Base-by-base conservation (phyloP, 2,329 filamentous ascomycete genomes). In the Colletotrichum limetticola region DNA sequence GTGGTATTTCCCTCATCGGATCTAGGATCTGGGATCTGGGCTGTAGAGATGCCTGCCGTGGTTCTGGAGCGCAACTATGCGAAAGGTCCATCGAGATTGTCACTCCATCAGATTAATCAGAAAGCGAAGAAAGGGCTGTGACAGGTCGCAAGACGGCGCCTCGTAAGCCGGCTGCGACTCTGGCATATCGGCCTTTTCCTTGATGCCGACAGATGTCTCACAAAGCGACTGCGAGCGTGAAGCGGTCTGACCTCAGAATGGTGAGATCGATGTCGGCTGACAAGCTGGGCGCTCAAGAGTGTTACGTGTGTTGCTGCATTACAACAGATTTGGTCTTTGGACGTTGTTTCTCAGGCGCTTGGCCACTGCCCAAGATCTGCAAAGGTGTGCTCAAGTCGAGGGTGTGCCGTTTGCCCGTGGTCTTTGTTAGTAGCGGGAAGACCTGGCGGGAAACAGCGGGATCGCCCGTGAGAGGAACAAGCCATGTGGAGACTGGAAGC, bases 181-280 rank as follows among this genome's bases (percentile, higher is more conserved):
- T 35, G 60, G 57, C 12, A 70, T 52, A 42, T 46, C 35, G 35
- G 52, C 9, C 16, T 16, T n/a, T 32, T 24, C 32, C 52, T 59
- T 60, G 66, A 61, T 66, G 61, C 35, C 56, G 66, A 55, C 19
- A 37, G 14, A 58, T 73, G 71, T 73, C 66, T 70, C 46, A 72
- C 66, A 65, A 19, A 19, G 70, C 62, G 55, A 68, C 64, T 59
- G 59, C 70, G 37, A 53, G 32, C 35, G 52, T 5, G 66, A 57
- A 66, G 71, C 71, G 71, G 71, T 73, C 71, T 70, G 66, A 73
- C 71, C 46, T 73, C 61, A 71, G 66, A 49, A 57, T 60, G 22
- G 71, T 16, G 55, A 60, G 59, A 56, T 49, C 35, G 6, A 28
- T 30, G 71, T 62, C 56, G 56, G 71, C 66, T 66, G 66, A 70